Evolutionary conservation across 2,329 filamentous ascomycete genomes (phyloP).

Genomic region (Colletotrichum tamarilloi): DNA sequence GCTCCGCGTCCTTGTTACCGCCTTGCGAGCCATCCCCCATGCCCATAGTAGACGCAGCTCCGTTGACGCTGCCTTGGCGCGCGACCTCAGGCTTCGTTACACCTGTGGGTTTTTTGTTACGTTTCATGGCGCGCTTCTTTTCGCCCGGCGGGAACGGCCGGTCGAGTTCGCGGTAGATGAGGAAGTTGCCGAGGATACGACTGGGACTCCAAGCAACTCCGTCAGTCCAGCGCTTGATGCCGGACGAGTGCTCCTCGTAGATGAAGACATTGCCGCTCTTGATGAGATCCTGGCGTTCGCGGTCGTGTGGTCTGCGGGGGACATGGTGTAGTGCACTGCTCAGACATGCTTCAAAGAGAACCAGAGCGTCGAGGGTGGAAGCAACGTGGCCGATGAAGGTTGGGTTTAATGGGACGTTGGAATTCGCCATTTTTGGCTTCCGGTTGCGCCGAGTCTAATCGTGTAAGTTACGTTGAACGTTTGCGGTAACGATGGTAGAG

Average conservation of each 20-base stretch:
- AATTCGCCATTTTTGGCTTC: slow-evolving; percentile 38
- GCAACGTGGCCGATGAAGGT: slow-evolving; percentile 76
- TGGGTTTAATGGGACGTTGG: slow-evolving; percentile 63
- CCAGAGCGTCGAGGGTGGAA: slow-evolving; percentile 80
- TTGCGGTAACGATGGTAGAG: neutral
- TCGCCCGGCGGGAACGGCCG: slow-evolving; percentile 83
- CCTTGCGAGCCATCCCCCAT: slow-evolving; percentile 25
- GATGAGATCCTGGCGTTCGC: slow-evolving; percentile 82
- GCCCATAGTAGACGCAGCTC: slow-evolving; percentile 4
- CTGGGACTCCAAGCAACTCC: slow-evolving; percentile 92
- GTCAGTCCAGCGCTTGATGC: slow-evolving; percentile 95
- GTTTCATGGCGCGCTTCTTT: slow-evolving; percentile 86
- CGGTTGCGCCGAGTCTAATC: slow-evolving; percentile 31
- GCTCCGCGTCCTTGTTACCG: slow-evolving; percentile 29
- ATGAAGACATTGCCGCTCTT: slow-evolving; percentile 89
- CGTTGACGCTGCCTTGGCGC: slow-evolving; percentile 36
- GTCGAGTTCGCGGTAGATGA: slow-evolving; percentile 86
- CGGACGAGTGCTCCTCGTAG: slow-evolving; percentile 90
- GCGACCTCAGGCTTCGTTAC: slow-evolving; percentile 48
- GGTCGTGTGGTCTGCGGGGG: slow-evolving; percentile 85
- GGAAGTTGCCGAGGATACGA: slow-evolving; percentile 84
- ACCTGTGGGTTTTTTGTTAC: slow-evolving; percentile 58
- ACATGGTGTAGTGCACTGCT: slow-evolving; percentile 78
- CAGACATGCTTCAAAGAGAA: slow-evolving; percentile 84
- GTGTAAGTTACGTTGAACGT: slow-evolving; percentile 30